A percentile compares a stretch with the other conserved stretches of the same genome.
Evolutionary conservation across 75 land plant genomes (phyloP).

Genomic region (Cunninghamia lanceolata): DNA sequence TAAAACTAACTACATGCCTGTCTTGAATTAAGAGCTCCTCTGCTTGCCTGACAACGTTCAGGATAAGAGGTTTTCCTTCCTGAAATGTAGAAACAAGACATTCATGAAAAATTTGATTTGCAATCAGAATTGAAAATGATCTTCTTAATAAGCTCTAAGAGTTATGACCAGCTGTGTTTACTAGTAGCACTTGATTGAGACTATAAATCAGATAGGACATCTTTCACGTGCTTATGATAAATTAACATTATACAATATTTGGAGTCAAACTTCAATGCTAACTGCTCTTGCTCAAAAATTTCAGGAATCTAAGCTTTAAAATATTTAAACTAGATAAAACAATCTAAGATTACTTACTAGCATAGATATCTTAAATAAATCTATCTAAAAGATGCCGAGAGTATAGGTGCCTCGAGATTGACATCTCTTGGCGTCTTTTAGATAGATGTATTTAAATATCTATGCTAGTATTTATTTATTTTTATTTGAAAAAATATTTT

Average conservation of each 20-base stretch:
- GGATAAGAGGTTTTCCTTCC: conserved; percentile 97
- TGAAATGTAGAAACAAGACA: not conserved
- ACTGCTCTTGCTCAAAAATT: not conserved
- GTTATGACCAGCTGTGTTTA: not conserved
- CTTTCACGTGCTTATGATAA: not conserved
- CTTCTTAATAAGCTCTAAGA: not conserved
- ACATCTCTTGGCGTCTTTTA: no score
- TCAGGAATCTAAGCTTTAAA: not conserved
- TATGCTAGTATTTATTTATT: no score
- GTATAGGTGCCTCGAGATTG: no score
- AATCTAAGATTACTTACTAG: not conserved
- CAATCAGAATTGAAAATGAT: not conserved
- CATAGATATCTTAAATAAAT: no score
- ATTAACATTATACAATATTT: not conserved
- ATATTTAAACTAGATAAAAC: not conserved
- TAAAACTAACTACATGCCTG: conserved; percentile 28
- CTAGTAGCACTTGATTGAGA: not conserved
- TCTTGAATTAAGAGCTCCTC: conserved; percentile 82
- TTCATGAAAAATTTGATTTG: not conserved
- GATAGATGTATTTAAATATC: no score
- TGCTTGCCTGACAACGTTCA: conserved; percentile 85
- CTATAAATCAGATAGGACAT: not conserved
- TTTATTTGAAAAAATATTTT: no score
- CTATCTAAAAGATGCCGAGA: no score
- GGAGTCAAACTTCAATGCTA: not conserved